Evolutionary conservation across 352 stramenopile species (phyloP).

Genomic region (Phytophthora sp.): DNA sequence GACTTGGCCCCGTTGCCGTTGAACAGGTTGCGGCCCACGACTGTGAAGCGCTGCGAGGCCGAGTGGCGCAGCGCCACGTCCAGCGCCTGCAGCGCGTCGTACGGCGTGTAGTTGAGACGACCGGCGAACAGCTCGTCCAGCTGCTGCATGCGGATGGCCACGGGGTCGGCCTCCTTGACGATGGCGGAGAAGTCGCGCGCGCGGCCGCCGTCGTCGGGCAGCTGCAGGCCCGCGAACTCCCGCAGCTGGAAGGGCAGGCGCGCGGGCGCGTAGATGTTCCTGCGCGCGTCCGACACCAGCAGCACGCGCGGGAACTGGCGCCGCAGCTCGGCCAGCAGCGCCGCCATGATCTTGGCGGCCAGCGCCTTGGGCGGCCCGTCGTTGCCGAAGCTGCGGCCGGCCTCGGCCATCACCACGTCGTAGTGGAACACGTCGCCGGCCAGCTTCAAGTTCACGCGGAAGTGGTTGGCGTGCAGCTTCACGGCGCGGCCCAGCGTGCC

Average conservation of each 20-base stretch:
- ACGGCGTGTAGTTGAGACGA: conserved; percentile 72
- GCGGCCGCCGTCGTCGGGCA: conserved; percentile 51
- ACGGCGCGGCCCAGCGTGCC: conserved; percentile 46
- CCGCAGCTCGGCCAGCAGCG: conserved; percentile 46
- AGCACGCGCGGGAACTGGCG: conserved; percentile 40
- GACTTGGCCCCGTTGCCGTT: conserved; percentile 35
- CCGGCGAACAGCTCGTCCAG: conserved; percentile 60
- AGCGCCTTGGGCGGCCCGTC: conserved; percentile 64
- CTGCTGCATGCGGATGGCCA: conserved; percentile 70
- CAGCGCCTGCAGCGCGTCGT: conserved; percentile 74
- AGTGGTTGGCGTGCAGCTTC: conserved; percentile 70
- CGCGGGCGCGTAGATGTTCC: conserved; percentile 61
- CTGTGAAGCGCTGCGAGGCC: conserved; percentile 55
- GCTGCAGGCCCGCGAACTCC: conserved; percentile 41
- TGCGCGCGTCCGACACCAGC: conserved; percentile 58
- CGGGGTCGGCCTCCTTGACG: conserved; percentile 61
- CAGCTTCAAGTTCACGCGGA: conserved; percentile 56
- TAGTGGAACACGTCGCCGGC: conserved; percentile 75
- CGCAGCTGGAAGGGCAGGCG: conserved; percentile 53
- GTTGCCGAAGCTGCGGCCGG: conserved; percentile 40
- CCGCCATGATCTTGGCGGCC: conserved; percentile 61
- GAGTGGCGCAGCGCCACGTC: conserved; percentile 73
- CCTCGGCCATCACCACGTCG: conserved; percentile 62
- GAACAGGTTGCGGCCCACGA: conserved; percentile 70
- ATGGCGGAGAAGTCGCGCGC: conserved; percentile 50